A percentile compares a stretch with the other conserved stretches of the same genome.
Conservation (phyloP, 2,329 filamentous ascomycete species). For the Hortaea sp. region DNA sequence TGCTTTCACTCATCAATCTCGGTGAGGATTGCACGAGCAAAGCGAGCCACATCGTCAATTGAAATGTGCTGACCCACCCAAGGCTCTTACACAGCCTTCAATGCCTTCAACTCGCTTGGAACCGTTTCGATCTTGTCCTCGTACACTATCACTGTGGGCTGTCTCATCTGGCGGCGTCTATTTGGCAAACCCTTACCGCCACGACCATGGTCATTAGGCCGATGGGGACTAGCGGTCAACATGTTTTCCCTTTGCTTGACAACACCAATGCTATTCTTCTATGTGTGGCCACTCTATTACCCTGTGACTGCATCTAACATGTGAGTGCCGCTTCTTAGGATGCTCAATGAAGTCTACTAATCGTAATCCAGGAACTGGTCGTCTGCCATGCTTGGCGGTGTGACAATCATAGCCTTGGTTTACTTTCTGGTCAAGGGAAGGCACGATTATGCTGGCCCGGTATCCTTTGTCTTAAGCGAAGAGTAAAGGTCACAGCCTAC, state of each 20-base stretch:
- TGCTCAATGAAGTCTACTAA: not conserved
- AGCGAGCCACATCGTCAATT: not conserved
- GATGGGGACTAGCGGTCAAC: conserved; percentile 26
- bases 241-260: conserved; percentile 28
- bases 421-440: conserved; percentile 30
- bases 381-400: conserved; percentile 19
- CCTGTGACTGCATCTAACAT: not conserved
- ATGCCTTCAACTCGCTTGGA: conserved; percentile 32
- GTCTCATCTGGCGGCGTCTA: conserved; percentile 27
- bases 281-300: conserved; percentile 34
- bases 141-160: conserved; percentile 29
- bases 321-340: not conserved
- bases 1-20: conserved; percentile 28
- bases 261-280: conserved; percentile 37
- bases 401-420: conserved; percentile 29
- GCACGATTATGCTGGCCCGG: conserved; percentile 15
- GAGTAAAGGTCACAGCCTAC: not conserved
- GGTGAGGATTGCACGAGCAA: conserved; percentile 5
- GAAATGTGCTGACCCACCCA: not conserved
- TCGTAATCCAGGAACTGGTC: not conserved
- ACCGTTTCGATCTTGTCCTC: conserved; percentile 30
- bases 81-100: conserved; percentile 30
- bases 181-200: conserved; percentile 24
- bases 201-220: conserved; percentile 30
- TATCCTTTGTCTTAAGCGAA: not conserved